Percentiles rank a stretch among this genome's conserved stretches.
These are phyloP conservation scores for Eucalyptus regnans DNA, from an alignment of 345 rosid species.

Conservation along the genomic window DNA sequence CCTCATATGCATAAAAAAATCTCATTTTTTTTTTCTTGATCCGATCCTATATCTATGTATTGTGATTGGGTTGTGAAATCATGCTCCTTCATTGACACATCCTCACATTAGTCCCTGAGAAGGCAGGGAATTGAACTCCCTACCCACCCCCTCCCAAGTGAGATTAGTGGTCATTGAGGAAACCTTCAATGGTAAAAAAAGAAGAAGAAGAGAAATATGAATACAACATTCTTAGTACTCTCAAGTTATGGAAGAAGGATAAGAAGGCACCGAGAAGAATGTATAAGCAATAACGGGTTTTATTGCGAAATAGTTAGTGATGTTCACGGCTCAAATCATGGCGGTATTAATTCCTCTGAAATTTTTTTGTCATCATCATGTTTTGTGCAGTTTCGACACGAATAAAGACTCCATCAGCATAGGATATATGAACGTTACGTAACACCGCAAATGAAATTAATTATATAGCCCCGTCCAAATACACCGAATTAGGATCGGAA, in stretches of 20 bases:
- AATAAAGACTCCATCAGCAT: background rate
- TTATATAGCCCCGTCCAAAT: background rate
- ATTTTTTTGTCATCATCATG: accelerated
- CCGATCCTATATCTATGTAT: too few relatives aligned
- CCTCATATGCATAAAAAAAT: background rate
- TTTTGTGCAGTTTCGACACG: too few relatives aligned
- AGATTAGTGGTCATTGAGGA: too few relatives aligned
- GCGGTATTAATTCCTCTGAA: too few relatives aligned
- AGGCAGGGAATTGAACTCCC: too few relatives aligned
- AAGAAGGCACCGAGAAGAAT: background rate
- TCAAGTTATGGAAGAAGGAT: background rate
- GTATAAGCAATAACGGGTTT: accelerated
- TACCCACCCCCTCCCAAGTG: accelerated
- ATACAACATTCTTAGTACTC: background rate
- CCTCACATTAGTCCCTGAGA: accelerated
- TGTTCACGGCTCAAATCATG: background rate
- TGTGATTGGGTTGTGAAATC: too few relatives aligned
- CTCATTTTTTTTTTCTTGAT: too few relatives aligned
- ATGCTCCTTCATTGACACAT: accelerated
- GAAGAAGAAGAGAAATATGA: too few relatives aligned
- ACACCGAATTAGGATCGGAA: background rate
- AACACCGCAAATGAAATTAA: background rate
- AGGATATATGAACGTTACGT: background rate
- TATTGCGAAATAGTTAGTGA: background rate
- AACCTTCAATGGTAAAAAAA: too few relatives aligned